phyloP scores from a whole-genome alignment of 495 filamentous ascomycete species.

The Sabuloglossum arenarium region DNA sequence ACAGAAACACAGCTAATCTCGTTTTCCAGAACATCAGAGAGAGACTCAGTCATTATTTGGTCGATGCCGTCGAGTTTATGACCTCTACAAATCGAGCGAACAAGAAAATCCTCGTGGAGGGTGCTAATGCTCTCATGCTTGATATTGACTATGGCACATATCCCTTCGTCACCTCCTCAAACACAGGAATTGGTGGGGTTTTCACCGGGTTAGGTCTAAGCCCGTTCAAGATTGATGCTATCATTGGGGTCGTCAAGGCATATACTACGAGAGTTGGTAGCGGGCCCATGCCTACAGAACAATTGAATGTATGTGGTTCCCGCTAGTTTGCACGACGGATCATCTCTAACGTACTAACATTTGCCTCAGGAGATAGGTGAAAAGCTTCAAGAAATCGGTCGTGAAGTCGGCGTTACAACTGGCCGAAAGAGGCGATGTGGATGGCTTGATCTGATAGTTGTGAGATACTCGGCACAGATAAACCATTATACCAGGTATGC shows the following conservation, averaged over 20 bases:
- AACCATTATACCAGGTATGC: slow-evolving; percentile 44
- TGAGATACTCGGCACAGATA: slow-evolving; percentile 49
- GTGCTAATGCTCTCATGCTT: slow-evolving; percentile 72
- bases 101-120: slow-evolving; percentile 57
- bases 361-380: slow-evolving; percentile 31
- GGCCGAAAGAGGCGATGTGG: slow-evolving; percentile 70
- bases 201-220: slow-evolving; percentile 47
- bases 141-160: slow-evolving; percentile 46
- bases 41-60: slow-evolving; percentile 41
- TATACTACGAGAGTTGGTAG: slow-evolving; percentile 20
- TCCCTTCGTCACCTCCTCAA: slow-evolving; percentile 68
- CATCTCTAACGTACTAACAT: too few species aligned
- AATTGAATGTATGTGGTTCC: background rate
- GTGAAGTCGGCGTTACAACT: slow-evolving; percentile 64
- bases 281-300: slow-evolving; percentile 62
- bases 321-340: too few species aligned
- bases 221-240: slow-evolving; percentile 30
- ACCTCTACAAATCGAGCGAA: slow-evolving; percentile 32
- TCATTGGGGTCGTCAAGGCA: slow-evolving; percentile 80
- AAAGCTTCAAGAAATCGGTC: slow-evolving; percentile 39
- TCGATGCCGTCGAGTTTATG: slow-evolving; percentile 46
- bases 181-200: slow-evolving; percentile 54
- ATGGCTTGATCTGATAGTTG: slow-evolving; percentile 78
- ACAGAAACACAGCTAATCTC: background rate
- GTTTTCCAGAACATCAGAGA: slow-evolving; percentile 38